Evolutionary conservation across 1,284 basidiomycete genomes (phyloP).

Genomic region (Sanguinoderma infundibulare): DNA sequence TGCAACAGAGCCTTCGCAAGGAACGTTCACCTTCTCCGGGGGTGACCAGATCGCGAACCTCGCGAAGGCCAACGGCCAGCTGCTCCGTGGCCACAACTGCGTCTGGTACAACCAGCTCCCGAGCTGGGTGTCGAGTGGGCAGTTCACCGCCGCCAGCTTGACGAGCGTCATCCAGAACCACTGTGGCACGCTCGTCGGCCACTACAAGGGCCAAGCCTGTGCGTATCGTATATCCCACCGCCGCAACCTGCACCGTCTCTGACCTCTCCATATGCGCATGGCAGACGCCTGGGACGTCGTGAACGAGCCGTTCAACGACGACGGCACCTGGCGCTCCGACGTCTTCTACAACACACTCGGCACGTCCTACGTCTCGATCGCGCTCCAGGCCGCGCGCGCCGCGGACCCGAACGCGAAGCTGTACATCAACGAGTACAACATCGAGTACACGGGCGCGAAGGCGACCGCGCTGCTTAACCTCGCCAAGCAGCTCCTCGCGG

Average conservation of each 20-base stretch:
- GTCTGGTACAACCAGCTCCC: conserved; percentile 64
- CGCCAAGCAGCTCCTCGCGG: conserved; percentile 45
- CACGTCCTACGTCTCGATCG: conserved; percentile 46
- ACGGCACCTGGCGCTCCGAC: conserved; percentile 55
- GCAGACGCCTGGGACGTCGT: conserved; percentile 43
- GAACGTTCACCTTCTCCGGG: conserved; percentile 49
- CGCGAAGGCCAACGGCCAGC: conserved; percentile 51
- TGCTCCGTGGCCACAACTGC: conserved; percentile 48
- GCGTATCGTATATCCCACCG: conserved; percentile 30
- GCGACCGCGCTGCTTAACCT: conserved; percentile 50
- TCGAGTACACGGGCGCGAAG: conserved; percentile 42
- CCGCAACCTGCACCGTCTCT: too few species aligned
- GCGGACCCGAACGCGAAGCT: conserved; percentile 49
- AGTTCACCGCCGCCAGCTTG: conserved; percentile 47
- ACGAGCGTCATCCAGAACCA: conserved; percentile 50
- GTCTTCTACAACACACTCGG: conserved; percentile 54
- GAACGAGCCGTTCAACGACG: conserved; percentile 61
- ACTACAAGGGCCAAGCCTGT: conserved; percentile 55
- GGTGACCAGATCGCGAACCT: conserved; percentile 52
- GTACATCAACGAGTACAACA: conserved; percentile 61
- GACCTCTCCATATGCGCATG: neutral
- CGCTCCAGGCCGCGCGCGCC: conserved; percentile 47
- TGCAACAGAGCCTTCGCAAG: conserved; percentile 54
- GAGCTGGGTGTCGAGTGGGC: conserved; percentile 51
- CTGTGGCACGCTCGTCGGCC: conserved; percentile 49